Percentiles rank a stretch among this genome's conserved stretches.
Evolutionary conservation across 2,329 filamentous ascomycete genomes (phyloP).

Genomic region (Grosmannia huntii): DNA sequence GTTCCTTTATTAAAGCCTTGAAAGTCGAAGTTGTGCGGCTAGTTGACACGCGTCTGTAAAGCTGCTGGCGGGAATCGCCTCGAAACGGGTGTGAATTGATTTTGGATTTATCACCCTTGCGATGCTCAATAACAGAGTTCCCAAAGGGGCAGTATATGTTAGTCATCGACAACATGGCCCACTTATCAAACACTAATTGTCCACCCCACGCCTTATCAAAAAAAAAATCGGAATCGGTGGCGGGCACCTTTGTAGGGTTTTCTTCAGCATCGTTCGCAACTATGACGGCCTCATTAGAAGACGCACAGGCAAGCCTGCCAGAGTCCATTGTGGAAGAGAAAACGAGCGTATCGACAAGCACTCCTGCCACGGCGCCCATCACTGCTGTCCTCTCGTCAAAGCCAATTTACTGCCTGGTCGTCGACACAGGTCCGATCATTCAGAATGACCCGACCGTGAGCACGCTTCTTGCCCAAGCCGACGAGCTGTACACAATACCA

Average conservation of each 20-base stretch:
- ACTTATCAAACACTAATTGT: background rate
- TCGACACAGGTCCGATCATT: conserved; percentile 88
- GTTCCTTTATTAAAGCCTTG: too few species aligned
- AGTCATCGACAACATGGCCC: background rate
- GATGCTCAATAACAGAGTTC: background rate
- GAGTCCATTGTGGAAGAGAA: too few species aligned
- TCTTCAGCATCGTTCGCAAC: background rate
- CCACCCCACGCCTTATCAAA: conserved; percentile 1
- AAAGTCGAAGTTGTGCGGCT: too few species aligned
- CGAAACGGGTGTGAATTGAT: too few species aligned
- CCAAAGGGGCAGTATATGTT: background rate
- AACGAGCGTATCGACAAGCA: background rate
- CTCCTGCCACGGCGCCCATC: background rate
- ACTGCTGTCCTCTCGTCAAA: conserved; percentile 31
- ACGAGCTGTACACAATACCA: conserved; percentile 70
- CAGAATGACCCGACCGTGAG: conserved; percentile 83
- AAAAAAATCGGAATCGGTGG: background rate
- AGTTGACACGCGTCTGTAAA: too few species aligned
- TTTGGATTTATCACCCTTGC: background rate
- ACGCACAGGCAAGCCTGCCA: background rate
- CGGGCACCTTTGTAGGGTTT: background rate
- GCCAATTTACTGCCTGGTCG: conserved; percentile 67
- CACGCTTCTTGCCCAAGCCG: conserved; percentile 64
- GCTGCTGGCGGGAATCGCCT: too few species aligned
- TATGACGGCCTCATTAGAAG: background rate